Evolutionary conservation across 2,329 filamentous ascomycete species (phyloP).

Genomic region (Alternaria longipes): DNA sequence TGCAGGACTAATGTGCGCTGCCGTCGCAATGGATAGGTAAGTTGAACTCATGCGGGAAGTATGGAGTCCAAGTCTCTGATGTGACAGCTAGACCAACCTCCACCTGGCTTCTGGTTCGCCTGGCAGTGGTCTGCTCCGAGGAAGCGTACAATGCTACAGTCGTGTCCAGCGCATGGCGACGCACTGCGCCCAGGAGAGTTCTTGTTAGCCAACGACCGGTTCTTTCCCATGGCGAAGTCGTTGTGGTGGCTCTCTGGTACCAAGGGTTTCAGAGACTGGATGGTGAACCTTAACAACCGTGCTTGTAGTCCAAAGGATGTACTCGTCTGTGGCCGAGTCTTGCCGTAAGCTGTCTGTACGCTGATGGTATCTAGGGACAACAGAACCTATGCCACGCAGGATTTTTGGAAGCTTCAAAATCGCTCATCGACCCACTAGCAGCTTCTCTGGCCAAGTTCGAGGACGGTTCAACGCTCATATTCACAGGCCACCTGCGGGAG

Average conservation of each 20-base stretch:
- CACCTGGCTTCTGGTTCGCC: conserved; percentile 2
- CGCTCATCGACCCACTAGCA: conserved; percentile 1
- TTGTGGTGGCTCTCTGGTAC: conserved; percentile 3
- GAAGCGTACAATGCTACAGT: conserved; percentile 5
- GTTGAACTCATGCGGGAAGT: neutral
- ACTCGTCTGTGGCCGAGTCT: neutral
- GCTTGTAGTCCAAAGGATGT: neutral
- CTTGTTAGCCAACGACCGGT: neutral
- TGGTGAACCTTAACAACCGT: neutral
- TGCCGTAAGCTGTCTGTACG: neutral
- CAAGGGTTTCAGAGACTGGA: conserved; percentile 3
- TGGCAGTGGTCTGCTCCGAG: conserved; percentile 1
- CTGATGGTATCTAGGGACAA: neutral
- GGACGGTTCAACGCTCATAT: conserved; percentile 4
- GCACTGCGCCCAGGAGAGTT: neutral
- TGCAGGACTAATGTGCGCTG: neutral
- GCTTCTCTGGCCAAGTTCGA: neutral
- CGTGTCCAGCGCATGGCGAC: conserved; percentile 1
- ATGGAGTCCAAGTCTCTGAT: neutral
- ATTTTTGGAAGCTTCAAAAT: conserved; percentile 2
- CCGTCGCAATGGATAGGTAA: neutral
- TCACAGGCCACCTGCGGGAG: conserved; percentile 3
- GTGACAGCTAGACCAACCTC: neutral
- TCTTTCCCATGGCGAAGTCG: neutral
- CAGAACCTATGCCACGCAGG: conserved; percentile 1